Evolutionary conservation across 345 rosid species (phyloP), one percentile per base, ranked within the genome.

Genomic region (Eucalyptus cladocalyx): DNA sequence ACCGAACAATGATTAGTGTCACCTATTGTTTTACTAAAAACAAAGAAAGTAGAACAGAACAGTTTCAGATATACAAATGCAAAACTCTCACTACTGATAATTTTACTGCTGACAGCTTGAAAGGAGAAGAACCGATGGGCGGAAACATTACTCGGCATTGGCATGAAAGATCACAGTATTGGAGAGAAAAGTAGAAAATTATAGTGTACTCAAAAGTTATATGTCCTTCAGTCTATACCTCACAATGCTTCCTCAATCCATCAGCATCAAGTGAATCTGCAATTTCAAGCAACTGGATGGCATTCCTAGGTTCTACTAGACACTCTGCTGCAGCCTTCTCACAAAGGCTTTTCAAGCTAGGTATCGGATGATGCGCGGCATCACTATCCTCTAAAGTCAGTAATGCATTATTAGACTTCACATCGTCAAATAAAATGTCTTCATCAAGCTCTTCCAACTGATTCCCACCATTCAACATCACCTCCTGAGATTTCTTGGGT

Each of bases 241-340:
- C 97, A 69, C 99, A 97, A 89, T 98, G 95, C 93, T 96, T 97
- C 92, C 92, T 95, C 87, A 97, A 92, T 87, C 96, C 95, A 89
- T 94, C 95, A 4, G 99, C 99, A 89, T 90, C 98, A 90, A 98
- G 98, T 86, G 99, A 92, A 95, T 97, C 99, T 11, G 99, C 98
- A 93, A 98, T 95, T 90, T 98, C 99, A 89, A 98, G 98, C 91
- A 98, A 92, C 86, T 97, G 99, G 88, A 97, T 89, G 42, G 95
- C 96, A 91, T 96, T 98, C 47, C 98, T 93, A 53, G 99, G 99
- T 94, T 98, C 98, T 58, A 98, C 99, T n/a, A 98, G 88, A 93
- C 90, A 91, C 72, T 95, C 99, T 26, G 98, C 99, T n/a, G 98
- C 99, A 87, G 93, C 97, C 89, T 95, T 95, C 91, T 98, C 99